Evolutionary conservation across 2,329 filamentous ascomycete species (phyloP), one percentile per base, ranked within the genome.

Genomic region (Colletotrichum sp.): DNA sequence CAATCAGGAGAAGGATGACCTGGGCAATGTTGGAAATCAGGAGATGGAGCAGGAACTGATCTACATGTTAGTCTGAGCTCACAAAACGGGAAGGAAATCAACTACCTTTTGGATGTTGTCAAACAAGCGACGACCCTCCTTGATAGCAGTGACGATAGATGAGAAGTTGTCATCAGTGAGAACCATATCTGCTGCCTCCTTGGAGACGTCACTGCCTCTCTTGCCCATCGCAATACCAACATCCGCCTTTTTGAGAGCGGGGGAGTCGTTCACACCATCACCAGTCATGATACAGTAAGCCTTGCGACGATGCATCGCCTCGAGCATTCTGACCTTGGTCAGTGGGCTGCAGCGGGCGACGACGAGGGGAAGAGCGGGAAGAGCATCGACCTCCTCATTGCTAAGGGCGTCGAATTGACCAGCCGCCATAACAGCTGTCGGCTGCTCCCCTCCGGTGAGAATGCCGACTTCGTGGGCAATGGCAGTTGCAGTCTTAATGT

Each of bases 111-210:
- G 92, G 76, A 95, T 94, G 77, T 94, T 94, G 85, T 94, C 92
- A 78, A 94, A 93, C 68, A 94, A 87, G 48, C 93, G 87, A 56
- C 93, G 90, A 14, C 93, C 93, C 83, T 94, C 92, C 81, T 93
- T 90, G 61, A 95, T 92, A 38, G 91, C 93, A n/a, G 91, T 92
- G 55, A 94, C 89, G 71, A 94, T 95, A 32, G 93, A 95, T 13
- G 95, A 94, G 81, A 97, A 97, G 84, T 97, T 96, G 83, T 97
- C 95, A 81, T 97, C 95, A 0, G 94, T 96, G 55, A 98, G 87
- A 43, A 97, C 94, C 89, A 98, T 97, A 81, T 97, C 95, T 2
- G 94, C 94, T 4, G 95, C 95, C 84, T 97, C 93, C 80, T 94
- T 95, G 76, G 93, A 93, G 12, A 95, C 93, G 80, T 95, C 93